Conservation (phyloP, 148 eudicot species). For the Spergularia bocconei region DNA sequence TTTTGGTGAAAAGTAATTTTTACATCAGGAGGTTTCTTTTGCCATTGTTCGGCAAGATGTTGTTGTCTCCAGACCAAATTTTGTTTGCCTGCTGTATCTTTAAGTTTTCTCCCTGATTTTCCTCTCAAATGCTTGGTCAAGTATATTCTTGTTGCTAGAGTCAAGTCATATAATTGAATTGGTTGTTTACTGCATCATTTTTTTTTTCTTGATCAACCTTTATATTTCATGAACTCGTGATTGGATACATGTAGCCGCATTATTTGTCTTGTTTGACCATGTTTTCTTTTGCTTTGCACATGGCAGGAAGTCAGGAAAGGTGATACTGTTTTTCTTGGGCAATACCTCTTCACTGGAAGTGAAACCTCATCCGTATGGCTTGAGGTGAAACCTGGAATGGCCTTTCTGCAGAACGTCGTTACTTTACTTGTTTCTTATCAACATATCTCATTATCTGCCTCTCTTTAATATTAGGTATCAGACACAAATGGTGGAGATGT, state of each 20-base stretch:
- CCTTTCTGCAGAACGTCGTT: neutral
- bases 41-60: neutral
- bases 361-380: conserved; percentile 66
- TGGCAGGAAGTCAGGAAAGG: conserved; percentile 51
- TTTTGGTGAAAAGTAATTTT: neutral
- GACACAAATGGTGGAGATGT: conserved; percentile 51
- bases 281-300: neutral
- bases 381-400: conserved; percentile 39
- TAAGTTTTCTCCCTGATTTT: too few relatives aligned
- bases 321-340: conserved; percentile 53
- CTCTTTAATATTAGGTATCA: conserved; percentile 37
- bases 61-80: neutral
- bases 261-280: neutral
- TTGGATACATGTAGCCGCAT: too few relatives aligned
- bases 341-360: conserved; percentile 62
- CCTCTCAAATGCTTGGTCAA: too few relatives aligned
- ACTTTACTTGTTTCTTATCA: conserved; percentile 8
- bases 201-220: too few relatives aligned
- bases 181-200: too few relatives aligned
- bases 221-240: too few relatives aligned
- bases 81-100: neutral
- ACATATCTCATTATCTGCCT: neutral
- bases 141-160: too few relatives aligned
- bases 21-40: neutral
- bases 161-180: too few relatives aligned